Conservation (phyloP, 176 grass and related monocot genomes). For the Urochloa ruziziensis region DNA sequence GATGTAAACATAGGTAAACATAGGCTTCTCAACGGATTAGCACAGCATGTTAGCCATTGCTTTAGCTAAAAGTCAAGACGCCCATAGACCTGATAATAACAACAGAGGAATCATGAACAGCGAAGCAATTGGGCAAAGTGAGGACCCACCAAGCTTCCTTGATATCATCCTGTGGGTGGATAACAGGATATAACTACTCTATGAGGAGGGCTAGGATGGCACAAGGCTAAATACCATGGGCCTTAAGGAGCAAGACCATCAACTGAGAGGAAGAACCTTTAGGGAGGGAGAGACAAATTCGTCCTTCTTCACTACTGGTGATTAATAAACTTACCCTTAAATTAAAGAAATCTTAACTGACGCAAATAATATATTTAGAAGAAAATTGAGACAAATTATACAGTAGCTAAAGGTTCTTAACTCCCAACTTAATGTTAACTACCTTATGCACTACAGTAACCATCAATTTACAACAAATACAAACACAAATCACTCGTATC, state of each 20-base stretch:
- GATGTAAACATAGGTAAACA: not conserved
- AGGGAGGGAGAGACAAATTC: not conserved
- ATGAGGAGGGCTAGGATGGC: no score
- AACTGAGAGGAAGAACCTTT: not conserved
- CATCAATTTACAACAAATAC: not conserved
- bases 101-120: not conserved
- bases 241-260: not conserved
- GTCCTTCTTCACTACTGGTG: not conserved
- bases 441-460: not conserved
- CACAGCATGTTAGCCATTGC: not conserved
- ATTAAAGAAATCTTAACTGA: not conserved
- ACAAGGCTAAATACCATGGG: not conserved
- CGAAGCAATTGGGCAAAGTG: not conserved
- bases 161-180: not conserved
- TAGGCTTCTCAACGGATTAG: not conserved
- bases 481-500: not conserved
- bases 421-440: not conserved
- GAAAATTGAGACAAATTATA: not conserved
- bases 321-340: not conserved
- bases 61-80: not conserved
- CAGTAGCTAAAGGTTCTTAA: not conserved
- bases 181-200: not conserved
- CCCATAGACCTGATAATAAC: not conserved
- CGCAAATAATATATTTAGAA: not conserved
- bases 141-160: not conserved